These are phyloP conservation scores for Datura wrightii DNA, from an alignment of 257 asterid genomes.

Conservation along the genomic window DNA sequence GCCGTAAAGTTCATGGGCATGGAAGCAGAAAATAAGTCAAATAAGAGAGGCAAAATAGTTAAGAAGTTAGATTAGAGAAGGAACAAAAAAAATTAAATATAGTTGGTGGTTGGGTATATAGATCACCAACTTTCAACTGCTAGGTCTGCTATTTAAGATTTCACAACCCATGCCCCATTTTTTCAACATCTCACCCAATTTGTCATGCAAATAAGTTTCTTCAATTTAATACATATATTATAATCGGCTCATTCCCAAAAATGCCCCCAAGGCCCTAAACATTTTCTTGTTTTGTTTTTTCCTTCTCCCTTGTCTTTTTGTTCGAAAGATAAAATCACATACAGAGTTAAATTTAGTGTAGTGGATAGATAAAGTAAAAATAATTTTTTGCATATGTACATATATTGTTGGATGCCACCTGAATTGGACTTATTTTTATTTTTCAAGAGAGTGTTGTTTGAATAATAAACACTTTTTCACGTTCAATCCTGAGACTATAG, in stretches of 20 bases:
- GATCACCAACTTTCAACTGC: constrained; percentile 83
- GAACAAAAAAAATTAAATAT: constrained; percentile 45
- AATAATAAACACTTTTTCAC: too few relatives aligned
- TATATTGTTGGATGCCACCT: neutral
- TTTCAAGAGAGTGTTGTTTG: too few relatives aligned
- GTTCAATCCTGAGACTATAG: too few relatives aligned
- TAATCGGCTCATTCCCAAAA: constrained; percentile 27
- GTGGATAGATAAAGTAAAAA: neutral
- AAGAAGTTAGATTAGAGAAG: constrained; percentile 32
- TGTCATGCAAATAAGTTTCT: constrained; percentile 56
- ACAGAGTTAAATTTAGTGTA: too few relatives aligned
- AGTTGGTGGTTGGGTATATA: constrained; percentile 62
- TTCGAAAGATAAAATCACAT: too few relatives aligned
- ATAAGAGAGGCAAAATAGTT: constrained; percentile 24
- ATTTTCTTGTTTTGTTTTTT: too few relatives aligned
- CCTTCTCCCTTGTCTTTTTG: too few relatives aligned
- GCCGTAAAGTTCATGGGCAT: neutral
- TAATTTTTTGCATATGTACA: too few relatives aligned
- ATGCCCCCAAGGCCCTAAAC: neutral
- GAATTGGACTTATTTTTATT: too few relatives aligned
- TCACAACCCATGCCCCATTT: constrained; percentile 24
- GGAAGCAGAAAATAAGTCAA: neutral
- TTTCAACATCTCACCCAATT: constrained; percentile 53
- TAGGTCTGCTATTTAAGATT: constrained; percentile 50
- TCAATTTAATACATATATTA: constrained; percentile 33